A percentile compares a stretch with the other conserved stretches of the same genome.
Conservation (phyloP, 2,329 filamentous ascomycete species). For the Exophiala sideris region DNA sequence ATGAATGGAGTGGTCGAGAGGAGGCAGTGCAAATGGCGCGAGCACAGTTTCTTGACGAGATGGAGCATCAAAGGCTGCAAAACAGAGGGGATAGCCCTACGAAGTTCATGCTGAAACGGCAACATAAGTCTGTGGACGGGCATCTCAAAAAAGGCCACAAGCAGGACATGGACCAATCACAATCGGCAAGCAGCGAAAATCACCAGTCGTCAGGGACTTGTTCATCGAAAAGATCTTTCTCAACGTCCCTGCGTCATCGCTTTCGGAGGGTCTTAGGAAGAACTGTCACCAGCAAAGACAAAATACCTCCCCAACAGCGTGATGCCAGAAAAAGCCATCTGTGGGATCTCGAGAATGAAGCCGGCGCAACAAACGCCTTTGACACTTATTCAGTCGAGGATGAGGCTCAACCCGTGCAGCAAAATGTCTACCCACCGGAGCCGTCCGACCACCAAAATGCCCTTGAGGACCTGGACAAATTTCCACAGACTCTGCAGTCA, state of each 20-base stretch:
- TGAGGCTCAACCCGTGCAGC: slow-evolving; percentile 2
- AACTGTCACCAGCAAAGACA: slow-evolving; percentile 28
- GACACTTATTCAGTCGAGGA: slow-evolving; percentile 14
- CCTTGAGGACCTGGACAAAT: slow-evolving; percentile 16
- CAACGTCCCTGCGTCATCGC: slow-evolving; percentile 41
- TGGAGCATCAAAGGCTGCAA: slow-evolving; percentile 23
- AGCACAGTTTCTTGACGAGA: slow-evolving; percentile 36
- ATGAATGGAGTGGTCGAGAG: slow-evolving; percentile 31
- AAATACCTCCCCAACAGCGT: slow-evolving; percentile 28
- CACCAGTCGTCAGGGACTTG: not conserved
- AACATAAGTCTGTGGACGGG: slow-evolving; percentile 21
- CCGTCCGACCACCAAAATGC: slow-evolving; percentile 5
- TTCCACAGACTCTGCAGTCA: slow-evolving; percentile 16
- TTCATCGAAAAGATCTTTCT: slow-evolving; percentile 36
- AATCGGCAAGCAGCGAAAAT: slow-evolving; percentile 13
- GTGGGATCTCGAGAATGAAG: slow-evolving; percentile 22
- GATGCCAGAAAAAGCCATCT: slow-evolving; percentile 28
- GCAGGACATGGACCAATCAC: slow-evolving; percentile 13
- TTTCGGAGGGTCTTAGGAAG: slow-evolving; percentile 41
- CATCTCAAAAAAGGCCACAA: slow-evolving; percentile 17
- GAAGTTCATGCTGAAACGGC: not conserved
- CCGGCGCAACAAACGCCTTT: slow-evolving; percentile 19
- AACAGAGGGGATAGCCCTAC: slow-evolving; percentile 22
- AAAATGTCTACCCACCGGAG: slow-evolving; percentile 11
- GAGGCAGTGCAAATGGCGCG: slow-evolving; percentile 42